These are phyloP conservation scores for Mycena pura DNA, from an alignment of 768 basidiomycete species.

Conservation along the genomic window DNA sequence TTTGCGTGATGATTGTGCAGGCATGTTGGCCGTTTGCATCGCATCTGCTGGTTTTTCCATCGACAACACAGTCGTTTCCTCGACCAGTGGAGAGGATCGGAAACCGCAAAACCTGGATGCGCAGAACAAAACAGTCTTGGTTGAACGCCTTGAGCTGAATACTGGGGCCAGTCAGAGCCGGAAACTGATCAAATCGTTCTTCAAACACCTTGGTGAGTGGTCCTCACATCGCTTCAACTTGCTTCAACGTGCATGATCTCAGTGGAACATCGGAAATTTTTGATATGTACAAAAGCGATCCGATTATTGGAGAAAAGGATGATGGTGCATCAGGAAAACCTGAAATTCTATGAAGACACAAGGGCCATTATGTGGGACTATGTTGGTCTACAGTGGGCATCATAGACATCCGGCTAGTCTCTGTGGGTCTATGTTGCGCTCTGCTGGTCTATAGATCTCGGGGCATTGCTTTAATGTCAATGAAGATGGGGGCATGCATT, in stretches of 20 bases:
- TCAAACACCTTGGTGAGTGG: background rate
- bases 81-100: background rate
- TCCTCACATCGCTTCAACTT: background rate
- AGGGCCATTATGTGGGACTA: too few species aligned
- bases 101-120: background rate
- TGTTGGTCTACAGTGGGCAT: too few species aligned
- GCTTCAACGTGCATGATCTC: background rate
- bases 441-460: too few species aligned
- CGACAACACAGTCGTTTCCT: background rate
- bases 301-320: background rate
- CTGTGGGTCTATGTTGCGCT: too few species aligned
- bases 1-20: conserved; percentile 1
- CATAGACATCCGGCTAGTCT: too few species aligned
- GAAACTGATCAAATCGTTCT: background rate
- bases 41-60: background rate
- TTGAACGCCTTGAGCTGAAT: too few species aligned
- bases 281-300: background rate
- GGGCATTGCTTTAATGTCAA: too few species aligned
- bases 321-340: too few species aligned
- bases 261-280: background rate
- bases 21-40: background rate
- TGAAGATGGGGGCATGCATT: too few species aligned
- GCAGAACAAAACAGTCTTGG: background rate
- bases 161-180: too few species aligned
- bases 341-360: too few species aligned